Evolutionary conservation across 1,284 basidiomycete species (phyloP), one percentile per base, ranked within the genome.

Genomic region (Marasmius sp.): DNA sequence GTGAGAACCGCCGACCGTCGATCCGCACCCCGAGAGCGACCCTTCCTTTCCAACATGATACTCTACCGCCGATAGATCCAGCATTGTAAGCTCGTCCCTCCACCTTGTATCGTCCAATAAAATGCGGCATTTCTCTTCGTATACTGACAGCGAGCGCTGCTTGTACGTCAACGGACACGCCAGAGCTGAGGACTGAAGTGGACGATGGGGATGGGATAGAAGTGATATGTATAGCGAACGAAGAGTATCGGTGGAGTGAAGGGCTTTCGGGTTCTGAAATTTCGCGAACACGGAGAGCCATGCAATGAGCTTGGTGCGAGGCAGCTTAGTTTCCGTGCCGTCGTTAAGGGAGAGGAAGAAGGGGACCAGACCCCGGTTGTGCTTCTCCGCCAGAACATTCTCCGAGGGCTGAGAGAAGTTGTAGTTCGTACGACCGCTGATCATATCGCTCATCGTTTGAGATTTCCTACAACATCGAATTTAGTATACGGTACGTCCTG

Each of bases 241-340:
- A 16, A 99, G 81, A 0, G 82, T 83, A 10, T 88, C 82, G 0
- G 93, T 85, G 3, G 86, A 83, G 69, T 87, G 85, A 1, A 97
- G 80, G 0, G 93, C 92, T 74, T 95, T 96, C 10, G 95, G 95
- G 70, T 98, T 98, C 68, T 79, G 79, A 72, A 99, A 93, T 72
- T 95, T 96, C 61, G 92, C 85, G 71, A 98, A 93, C 1, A 99
- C 82, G 38, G 86, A 86, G 33, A 99, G 86, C 88, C 93, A 98
- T 1, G 85, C 80, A 18, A 75, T 80, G 34, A 95, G 83, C 67
- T 85, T 87, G n/a, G 79, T 74, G 59, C 82, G 80, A 22, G 85
- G 75, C 11, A 88, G 74, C 60, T 77, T 81, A 6, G 73, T 74
- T n/a, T 77, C 67, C 0, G 67, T 55, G 45, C 73, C 70, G 72